Conservation (phyloP, 2,329 filamentous ascomycete species). For the Epichloe amarillans region DNA sequence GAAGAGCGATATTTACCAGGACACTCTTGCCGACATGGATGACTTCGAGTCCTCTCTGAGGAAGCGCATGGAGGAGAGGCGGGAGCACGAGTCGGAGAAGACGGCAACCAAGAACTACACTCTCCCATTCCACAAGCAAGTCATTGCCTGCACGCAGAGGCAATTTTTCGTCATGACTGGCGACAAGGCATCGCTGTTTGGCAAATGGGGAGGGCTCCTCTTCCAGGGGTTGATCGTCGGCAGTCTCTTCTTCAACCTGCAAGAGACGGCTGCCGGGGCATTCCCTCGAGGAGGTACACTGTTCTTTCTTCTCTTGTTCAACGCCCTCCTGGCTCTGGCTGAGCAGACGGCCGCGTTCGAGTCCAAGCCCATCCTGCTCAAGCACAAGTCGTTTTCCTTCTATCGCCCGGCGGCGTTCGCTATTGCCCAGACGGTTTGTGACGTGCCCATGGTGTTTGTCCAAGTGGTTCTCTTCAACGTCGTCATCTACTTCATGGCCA, state of each 20-base stretch:
- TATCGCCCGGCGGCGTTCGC: slow-evolving; percentile 47
- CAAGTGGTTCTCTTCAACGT: slow-evolving; percentile 57
- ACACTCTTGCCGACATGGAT: slow-evolving; percentile 46
- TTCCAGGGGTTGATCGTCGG: slow-evolving; percentile 65
- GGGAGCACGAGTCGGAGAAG: slow-evolving; percentile 51
- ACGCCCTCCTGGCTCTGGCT: slow-evolving; percentile 55
- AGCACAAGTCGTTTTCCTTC: slow-evolving; percentile 59
- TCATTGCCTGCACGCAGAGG: slow-evolving; percentile 54
- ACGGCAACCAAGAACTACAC: slow-evolving; percentile 61
- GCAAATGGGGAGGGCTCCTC: slow-evolving; percentile 68
- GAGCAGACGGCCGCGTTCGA: slow-evolving; percentile 56
- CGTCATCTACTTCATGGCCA: slow-evolving; percentile 66
- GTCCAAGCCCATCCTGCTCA: slow-evolving; percentile 51
- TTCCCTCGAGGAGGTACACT: slow-evolving; percentile 38
- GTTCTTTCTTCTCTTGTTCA: slow-evolving; percentile 41
- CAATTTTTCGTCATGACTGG: slow-evolving; percentile 71
- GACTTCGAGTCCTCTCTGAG: slow-evolving; percentile 52
- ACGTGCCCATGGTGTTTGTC: slow-evolving; percentile 48
- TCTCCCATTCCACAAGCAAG: slow-evolving; percentile 60
- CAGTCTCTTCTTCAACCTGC: slow-evolving; percentile 62
- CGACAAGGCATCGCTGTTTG: slow-evolving; percentile 61
- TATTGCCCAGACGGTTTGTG: slow-evolving; percentile 41
- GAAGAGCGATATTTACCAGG: slow-evolving; percentile 45
- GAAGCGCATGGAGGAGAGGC: slow-evolving; percentile 25
- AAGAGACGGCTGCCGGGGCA: slow-evolving; percentile 46